Evolutionary conservation across 2,329 filamentous ascomycete genomes (phyloP).

Genomic region (Cercospora sp.): DNA sequence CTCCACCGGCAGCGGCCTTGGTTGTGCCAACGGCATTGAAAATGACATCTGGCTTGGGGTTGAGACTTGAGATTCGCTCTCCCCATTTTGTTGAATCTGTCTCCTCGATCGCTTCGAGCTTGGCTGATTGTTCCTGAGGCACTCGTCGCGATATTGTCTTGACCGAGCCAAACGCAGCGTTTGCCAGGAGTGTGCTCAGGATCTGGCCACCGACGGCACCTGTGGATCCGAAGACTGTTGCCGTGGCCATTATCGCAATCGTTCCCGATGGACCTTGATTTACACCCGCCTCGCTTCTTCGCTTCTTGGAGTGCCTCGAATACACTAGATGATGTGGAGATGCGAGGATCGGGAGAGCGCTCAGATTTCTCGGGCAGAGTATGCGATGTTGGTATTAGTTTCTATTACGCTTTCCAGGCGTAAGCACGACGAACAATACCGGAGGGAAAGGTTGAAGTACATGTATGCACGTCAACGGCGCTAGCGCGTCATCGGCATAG

Average conservation of each 20-base stretch:
- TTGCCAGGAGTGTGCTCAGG: constrained; percentile 19
- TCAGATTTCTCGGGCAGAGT: not conserved
- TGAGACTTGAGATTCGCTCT: constrained; percentile 11
- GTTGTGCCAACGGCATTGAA: constrained; percentile 41
- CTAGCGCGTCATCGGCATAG: not conserved
- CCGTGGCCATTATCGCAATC: constrained; percentile 19
- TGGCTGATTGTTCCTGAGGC: constrained; percentile 16
- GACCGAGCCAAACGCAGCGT: constrained; percentile 15
- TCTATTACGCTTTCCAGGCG: not conserved
- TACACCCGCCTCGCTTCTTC: not conserved
- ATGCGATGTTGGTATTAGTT: not conserved
- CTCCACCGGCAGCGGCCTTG: constrained; percentile 36
- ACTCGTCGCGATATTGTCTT: constrained; percentile 25
- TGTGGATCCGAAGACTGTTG: constrained; percentile 26
- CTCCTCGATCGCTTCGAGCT: constrained; percentile 22
- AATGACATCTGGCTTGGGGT: constrained; percentile 20
- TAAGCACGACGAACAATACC: not conserved
- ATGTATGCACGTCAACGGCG: not conserved
- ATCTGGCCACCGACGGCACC: constrained; percentile 28
- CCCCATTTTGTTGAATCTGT: constrained; percentile 23
- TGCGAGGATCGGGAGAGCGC: not conserved
- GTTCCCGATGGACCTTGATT: not conserved
- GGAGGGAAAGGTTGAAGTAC: not conserved
- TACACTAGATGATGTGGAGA: not conserved
- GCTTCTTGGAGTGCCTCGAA: not conserved